phyloP scores from a whole-genome alignment of 768 basidiomycete genomes.

The Amanita brunnescens region DNA sequence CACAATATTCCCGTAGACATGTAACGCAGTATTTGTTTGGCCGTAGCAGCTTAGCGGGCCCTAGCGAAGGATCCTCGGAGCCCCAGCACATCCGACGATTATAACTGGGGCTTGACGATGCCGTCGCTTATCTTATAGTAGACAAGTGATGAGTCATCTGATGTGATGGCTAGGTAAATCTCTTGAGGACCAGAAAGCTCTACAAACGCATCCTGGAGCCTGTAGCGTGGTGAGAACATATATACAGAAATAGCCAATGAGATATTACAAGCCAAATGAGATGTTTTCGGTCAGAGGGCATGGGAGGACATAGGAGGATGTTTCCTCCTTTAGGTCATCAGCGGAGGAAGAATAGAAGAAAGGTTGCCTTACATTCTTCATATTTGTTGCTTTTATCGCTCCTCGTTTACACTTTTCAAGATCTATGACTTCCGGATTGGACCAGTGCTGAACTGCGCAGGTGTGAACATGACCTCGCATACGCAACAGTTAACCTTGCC shows the following conservation, averaged over 20 bases:
- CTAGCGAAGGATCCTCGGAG: no score
- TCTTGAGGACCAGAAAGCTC: slow-evolving; percentile 37
- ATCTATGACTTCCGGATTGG: slow-evolving; percentile 52
- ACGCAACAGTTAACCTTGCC: slow-evolving; percentile 27
- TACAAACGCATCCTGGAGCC: slow-evolving; percentile 51
- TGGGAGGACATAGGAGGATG: slow-evolving; percentile 46
- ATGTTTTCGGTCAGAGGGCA: slow-evolving; percentile 61
- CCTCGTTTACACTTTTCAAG: slow-evolving; percentile 44
- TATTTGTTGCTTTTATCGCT: slow-evolving; percentile 51
- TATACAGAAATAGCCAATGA: background rate
- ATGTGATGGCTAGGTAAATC: slow-evolving; percentile 62
- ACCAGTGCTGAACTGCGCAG: slow-evolving; percentile 63
- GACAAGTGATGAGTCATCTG: slow-evolving; percentile 74
- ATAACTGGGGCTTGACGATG: slow-evolving; percentile 66
- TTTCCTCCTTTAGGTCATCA: slow-evolving; percentile 27
- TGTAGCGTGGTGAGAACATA: slow-evolving; percentile 15
- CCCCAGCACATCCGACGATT: slow-evolving; percentile 4
- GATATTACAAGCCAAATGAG: slow-evolving; percentile 47
- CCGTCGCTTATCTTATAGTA: slow-evolving; percentile 78
- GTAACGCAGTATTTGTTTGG: no score
- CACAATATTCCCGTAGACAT: background rate
- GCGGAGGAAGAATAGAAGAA: slow-evolving; percentile 1
- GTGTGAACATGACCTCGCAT: slow-evolving; percentile 1
- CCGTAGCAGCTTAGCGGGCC: no score
- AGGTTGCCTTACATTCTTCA: slow-evolving; percentile 32